Percentiles rank a stretch among this genome's conserved stretches.
These are phyloP conservation scores for Metschnikowia orientalis DNA, from an alignment of 805 yeast species.

Conservation along the genomic window DNA sequence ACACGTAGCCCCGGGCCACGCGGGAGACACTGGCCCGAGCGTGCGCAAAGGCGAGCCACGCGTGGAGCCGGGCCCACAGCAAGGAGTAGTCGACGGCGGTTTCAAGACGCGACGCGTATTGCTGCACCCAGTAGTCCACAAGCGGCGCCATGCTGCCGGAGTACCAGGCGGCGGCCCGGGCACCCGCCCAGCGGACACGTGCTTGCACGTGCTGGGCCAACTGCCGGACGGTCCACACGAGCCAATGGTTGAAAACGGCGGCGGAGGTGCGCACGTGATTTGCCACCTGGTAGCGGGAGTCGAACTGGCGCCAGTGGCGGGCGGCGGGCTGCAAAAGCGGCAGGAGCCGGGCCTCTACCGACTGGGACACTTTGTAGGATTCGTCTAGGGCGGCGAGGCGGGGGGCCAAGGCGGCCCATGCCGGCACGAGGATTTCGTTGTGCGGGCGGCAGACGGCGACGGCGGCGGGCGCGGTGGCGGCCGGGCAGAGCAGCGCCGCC, in stretches of 20 bases:
- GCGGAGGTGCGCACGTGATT: constrained; percentile 1
- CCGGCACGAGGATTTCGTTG: constrained; percentile 1
- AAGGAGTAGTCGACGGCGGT: constrained; percentile 7
- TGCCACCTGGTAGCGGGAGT: constrained; percentile 7
- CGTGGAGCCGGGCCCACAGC: constrained; percentile 1
- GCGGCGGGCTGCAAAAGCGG: constrained; percentile 2
- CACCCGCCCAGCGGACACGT: not conserved
- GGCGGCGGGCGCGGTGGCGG: constrained; percentile 1
- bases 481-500: constrained; percentile 10
- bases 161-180: constrained; percentile 4
- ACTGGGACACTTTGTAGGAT: constrained; percentile 2
- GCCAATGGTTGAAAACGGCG: constrained; percentile 2
- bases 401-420: constrained; percentile 1
- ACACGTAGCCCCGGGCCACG: constrained; percentile 1
- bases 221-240: not conserved
- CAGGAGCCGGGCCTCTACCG: constrained; percentile 1
- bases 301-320: constrained; percentile 3
- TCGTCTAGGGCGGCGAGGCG: constrained; percentile 6
- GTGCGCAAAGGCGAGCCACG: constrained; percentile 4
- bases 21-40: not conserved
- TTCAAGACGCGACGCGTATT: constrained; percentile 10
- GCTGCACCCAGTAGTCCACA: constrained; percentile 10
- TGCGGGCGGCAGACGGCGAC: not conserved
- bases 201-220: not conserved
- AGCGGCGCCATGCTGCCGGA: constrained; percentile 9